phyloP scores from a whole-genome alignment of 169 alveolate genomes.

The Plasmodium gonderi region DNA sequence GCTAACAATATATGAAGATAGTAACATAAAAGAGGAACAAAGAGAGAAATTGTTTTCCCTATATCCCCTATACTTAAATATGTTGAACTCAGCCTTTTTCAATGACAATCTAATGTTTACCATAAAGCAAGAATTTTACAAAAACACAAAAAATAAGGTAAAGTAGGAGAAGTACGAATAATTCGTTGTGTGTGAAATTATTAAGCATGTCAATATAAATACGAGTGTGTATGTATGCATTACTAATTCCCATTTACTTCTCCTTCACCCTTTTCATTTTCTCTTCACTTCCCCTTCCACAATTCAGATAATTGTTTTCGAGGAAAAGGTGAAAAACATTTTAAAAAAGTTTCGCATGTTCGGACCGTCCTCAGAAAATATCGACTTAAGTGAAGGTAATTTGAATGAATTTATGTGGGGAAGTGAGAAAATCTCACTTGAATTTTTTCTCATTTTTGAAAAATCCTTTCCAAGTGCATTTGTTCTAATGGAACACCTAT shows the following conservation, averaged over 20 bases:
- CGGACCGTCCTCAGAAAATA: conserved; percentile 70
- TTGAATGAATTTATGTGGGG: neutral
- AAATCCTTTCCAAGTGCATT: neutral
- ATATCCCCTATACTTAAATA: conserved; percentile 42
- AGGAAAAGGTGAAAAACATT: conserved; percentile 66
- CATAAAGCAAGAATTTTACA: conserved; percentile 67
- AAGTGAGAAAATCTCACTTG: neutral
- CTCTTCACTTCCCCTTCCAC: neutral
- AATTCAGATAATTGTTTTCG: conserved; percentile 39
- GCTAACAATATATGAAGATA: conserved; percentile 54
- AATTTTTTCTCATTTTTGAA: neutral
- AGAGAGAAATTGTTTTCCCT: conserved; percentile 28
- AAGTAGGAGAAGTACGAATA: neutral
- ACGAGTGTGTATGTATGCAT: neutral
- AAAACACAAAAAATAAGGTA: conserved; percentile 70
- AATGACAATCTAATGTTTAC: conserved; percentile 69
- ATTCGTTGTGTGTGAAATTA: too few species aligned
- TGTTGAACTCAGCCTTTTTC: conserved; percentile 66
- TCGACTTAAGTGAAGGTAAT: conserved; percentile 63
- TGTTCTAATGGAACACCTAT: neutral
- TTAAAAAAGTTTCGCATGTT: conserved; percentile 29
- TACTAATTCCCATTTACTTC: neutral
- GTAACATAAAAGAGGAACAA: conserved; percentile 64
- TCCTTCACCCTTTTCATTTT: neutral
- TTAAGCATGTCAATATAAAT: too few species aligned